These are phyloP conservation scores for Syzygium aromaticum DNA, from an alignment of 345 rosid species.

Conservation along the genomic window DNA sequence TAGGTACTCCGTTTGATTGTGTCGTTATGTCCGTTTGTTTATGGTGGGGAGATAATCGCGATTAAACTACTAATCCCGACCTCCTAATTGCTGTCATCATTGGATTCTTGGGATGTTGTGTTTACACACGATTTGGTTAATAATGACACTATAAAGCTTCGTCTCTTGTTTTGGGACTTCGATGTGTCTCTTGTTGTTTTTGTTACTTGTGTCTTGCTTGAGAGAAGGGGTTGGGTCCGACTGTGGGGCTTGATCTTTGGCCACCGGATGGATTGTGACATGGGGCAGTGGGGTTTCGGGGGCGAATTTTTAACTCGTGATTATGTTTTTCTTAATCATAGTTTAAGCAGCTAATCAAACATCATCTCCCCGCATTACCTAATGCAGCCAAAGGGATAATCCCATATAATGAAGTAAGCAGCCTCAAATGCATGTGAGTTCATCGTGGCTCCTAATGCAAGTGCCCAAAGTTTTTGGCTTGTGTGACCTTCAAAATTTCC, in stretches of 20 bases:
- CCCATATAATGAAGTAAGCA: not conserved
- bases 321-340: not conserved
- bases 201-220: not conserved
- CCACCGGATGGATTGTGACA: not conserved
- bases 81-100: slow-evolving; percentile 2
- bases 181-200: not conserved
- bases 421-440: not conserved
- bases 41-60: not conserved
- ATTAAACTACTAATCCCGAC: not conserved
- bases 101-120: slow-evolving; percentile 24
- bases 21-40: slow-evolving; percentile 37
- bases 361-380: not conserved
- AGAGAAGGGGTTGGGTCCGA: not conserved
- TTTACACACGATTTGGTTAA: not conserved
- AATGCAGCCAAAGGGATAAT: not conserved
- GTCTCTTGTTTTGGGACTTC: not conserved
- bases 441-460: not conserved
- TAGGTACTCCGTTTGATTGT: slow-evolving; percentile 10
- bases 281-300: not conserved
- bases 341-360: not conserved
- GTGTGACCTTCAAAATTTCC: not conserved
- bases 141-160: not conserved
- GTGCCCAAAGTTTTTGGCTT: not conserved
- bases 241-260: not conserved
- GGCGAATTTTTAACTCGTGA: not conserved